phyloP scores from a whole-genome alignment of 176 grass and related monocot species.

The Carex scoparia region DNA sequence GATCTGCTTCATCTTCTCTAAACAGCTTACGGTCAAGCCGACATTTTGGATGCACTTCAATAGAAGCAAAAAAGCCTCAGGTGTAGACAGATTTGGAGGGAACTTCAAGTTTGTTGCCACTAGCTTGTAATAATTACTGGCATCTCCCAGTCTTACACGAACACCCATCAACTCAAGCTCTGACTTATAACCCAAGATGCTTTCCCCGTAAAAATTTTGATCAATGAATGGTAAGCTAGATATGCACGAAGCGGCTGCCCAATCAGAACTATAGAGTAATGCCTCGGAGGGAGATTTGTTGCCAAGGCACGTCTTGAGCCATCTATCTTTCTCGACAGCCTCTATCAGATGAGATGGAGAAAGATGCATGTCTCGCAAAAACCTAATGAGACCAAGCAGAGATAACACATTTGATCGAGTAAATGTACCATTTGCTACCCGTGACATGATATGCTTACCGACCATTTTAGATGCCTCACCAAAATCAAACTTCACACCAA shows the following conservation, averaged over 20 bases:
- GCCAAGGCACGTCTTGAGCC: slow-evolving; percentile 52
- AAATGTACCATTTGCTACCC: slow-evolving; percentile 26
- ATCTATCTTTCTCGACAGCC: slow-evolving; percentile 29
- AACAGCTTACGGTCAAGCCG: slow-evolving; percentile 6
- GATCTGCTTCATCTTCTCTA: slow-evolving; percentile 27
- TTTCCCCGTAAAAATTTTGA: slow-evolving; percentile 36
- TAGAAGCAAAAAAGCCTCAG: slow-evolving; percentile 43
- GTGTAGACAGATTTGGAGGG: slow-evolving; percentile 27
- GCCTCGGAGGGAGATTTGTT: slow-evolving; percentile 30
- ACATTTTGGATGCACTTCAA: slow-evolving; percentile 43
- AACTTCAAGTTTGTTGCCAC: slow-evolving; percentile 54
- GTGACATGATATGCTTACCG: slow-evolving; percentile 35
- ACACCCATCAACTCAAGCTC: slow-evolving; percentile 74
- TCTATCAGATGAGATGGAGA: slow-evolving; percentile 38
- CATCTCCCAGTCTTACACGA: slow-evolving; percentile 11
- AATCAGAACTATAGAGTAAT: slow-evolving; percentile 42
- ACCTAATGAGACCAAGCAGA: slow-evolving; percentile 56
- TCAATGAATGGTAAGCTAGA: slow-evolving; percentile 56
- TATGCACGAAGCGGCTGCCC: slow-evolving; percentile 31
- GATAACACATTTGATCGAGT: slow-evolving; percentile 43
- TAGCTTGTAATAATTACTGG: slow-evolving; percentile 36
- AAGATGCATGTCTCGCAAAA: slow-evolving; percentile 34
- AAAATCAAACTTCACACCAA: slow-evolving; percentile 62
- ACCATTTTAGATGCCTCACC: slow-evolving; percentile 40
- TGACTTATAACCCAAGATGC: slow-evolving; percentile 28